Base-by-base conservation (phyloP, 768 basidiomycete species). In the Termitomyces eurrhizus region DNA sequence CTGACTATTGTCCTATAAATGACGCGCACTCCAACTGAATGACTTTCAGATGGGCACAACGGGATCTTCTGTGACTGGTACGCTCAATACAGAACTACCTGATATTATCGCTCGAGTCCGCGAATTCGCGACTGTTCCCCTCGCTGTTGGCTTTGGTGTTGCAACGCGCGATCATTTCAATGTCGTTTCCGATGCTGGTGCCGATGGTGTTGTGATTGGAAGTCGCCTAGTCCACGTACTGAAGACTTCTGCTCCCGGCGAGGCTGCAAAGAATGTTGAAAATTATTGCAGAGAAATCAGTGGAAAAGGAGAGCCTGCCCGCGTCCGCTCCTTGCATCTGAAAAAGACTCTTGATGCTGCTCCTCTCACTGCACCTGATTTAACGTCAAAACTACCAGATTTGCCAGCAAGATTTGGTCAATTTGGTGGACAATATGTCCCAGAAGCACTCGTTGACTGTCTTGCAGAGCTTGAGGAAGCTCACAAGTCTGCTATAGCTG, bases 111-210 rank as follows among this genome's bases (percentile, higher is more conserved):
- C 83, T 26, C 88, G 93, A 39, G 89, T 99, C 51, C 88, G 91
- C 49, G 77, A 90, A 65, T 84, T 87, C 71, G 83, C 94, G 48
- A 78, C 81, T 13, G 84, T 92, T 9, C 93, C 97, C 4, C 80
- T 99, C 51, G 96, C 94, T 3, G 96, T 98, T 61, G 97, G 97
- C 7, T 99, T 99, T 69, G 97, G 97, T 53, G 93, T 99, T 7
- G 89, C 95, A 29, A 95, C 89, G 14, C 85, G 90, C 32, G 82
- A 84, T 11, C 97, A 98, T 72, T 96, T 95, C 73, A 87, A 95
- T 53, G 78, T 83, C 50, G 93, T 96, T 60, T 86, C 85, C 44
- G 83, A 88, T 61, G 85, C 93, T 39, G 93, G 93, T n/a, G 95
- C 96, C 5, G 94, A 98, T 66, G 97, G 89, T 50, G 93, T 98